These are phyloP conservation scores for Carex pumila DNA, from an alignment of 176 grass and related monocot genomes.

Conservation along the genomic window DNA sequence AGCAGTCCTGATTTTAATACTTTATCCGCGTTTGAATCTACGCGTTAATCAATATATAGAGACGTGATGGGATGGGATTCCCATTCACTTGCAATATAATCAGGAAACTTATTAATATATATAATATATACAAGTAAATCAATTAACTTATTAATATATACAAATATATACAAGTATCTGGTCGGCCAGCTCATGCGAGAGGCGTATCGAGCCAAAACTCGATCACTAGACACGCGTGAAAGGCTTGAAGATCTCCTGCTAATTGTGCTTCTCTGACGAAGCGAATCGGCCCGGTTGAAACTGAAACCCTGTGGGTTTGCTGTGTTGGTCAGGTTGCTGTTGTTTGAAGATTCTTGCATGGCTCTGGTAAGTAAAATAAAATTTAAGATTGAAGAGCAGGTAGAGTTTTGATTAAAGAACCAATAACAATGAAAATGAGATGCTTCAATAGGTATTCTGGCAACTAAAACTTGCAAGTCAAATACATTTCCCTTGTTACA, in stretches of 20 bases:
- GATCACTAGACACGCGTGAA: conserved; percentile 46
- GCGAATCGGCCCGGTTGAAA: not conserved
- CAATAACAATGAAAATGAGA: not conserved
- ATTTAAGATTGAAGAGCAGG: not conserved
- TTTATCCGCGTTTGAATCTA: no score
- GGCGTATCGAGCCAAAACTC: conserved; percentile 66
- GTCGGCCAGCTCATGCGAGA: conserved; percentile 54
- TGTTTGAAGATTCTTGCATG: conserved; percentile 15
- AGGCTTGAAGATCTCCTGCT: conserved; percentile 52
- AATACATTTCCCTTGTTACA: no score
- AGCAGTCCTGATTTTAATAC: no score
- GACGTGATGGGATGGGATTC: no score
- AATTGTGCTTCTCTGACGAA: not conserved
- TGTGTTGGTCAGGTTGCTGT: not conserved
- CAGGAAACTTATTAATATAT: no score
- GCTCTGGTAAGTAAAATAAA: not conserved
- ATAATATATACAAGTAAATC: no score
- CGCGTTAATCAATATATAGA: no score
- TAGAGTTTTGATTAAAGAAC: not conserved
- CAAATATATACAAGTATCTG: conserved; percentile 57
- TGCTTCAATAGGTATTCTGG: not conserved
- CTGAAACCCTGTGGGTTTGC: not conserved
- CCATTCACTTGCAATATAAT: no score
- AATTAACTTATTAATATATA: no score
- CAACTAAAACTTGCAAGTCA: no score